Base-by-base conservation (phyloP, 2,329 filamentous ascomycete genomes). In the Trichophyton equinum region DNA sequence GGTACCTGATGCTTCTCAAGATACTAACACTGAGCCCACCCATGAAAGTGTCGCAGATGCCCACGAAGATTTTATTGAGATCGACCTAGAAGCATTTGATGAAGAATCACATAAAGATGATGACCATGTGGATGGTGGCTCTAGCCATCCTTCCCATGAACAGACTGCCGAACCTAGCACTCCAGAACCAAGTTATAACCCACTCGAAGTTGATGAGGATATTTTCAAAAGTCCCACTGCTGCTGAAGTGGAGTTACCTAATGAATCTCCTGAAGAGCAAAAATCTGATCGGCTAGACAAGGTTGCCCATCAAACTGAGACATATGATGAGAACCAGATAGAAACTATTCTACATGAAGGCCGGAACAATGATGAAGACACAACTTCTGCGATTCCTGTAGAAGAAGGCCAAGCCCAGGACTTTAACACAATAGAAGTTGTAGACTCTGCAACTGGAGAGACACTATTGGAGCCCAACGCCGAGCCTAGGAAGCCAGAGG, bases 161-260 rank as follows among this genome's bases (percentile, higher is more conserved):
- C 49, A 53, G 13, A 11, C 22, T n/a, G 49, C 22, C 13, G 49
- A 53, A 53, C 49, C 49, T 30, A 53, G 53, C n/a, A 67, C 64
- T 22, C 62, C 65, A 44, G 62, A 65, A 66, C 64, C 65, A 22
- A 64, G 65, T 4, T 65, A 74, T 64, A 67, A 72, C 61, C 62
- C 71, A 57, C 67, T 73, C 56, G 72, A 67, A 59, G 67, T 69
- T 59, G 65, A 69, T 61, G 71, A 71, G 59, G 71, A 72, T 51
- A 53, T 71, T 15, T 67, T 72, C 62, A 68, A 70, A 40, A 71
- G 65, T 36, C 65, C 65, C 22, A 42, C 58, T 11, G 47, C 59
- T 42, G n/a, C 22, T 30, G 11, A 66, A 55, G 60, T 62, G 25
- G 64, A 67, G 59, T 60, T 62, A 44, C 42, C 46, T 30, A 46